Evolutionary conservation across 2,329 filamentous ascomycete species (phyloP).

Genomic region (Alternaria brassicae): DNA sequence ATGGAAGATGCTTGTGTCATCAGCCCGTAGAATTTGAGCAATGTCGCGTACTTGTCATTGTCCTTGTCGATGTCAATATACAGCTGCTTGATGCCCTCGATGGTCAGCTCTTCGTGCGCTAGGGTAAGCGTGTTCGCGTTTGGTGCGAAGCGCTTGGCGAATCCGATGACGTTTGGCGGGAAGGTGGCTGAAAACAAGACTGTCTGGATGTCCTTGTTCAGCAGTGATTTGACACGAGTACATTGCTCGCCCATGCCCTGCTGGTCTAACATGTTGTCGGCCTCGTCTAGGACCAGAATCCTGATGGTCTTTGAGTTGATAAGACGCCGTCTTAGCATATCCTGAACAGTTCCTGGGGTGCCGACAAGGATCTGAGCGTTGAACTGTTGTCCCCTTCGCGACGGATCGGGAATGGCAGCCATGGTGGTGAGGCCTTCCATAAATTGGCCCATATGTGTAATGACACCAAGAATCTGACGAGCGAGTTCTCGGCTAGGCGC

Average conservation of each 20-base stretch:
- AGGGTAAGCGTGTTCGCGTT: slow-evolving; percentile 86
- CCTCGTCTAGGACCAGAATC: slow-evolving; percentile 91
- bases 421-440: slow-evolving; percentile 76
- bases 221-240: slow-evolving; percentile 79
- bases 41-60: slow-evolving; percentile 82
- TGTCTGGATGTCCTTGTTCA: slow-evolving; percentile 79
- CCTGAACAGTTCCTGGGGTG: slow-evolving; percentile 91
- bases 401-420: slow-evolving; percentile 80
- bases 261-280: slow-evolving; percentile 98
- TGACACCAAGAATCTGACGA: slow-evolving; percentile 88
- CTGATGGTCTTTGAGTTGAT: slow-evolving; percentile 76
- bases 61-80: slow-evolving; percentile 91
- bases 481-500: slow-evolving; percentile 94
- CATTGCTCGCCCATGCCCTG: slow-evolving; percentile 96
- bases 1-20: slow-evolving; percentile 98
- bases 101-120: slow-evolving; percentile 88
- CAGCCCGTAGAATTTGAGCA: slow-evolving; percentile 92
- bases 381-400: slow-evolving; percentile 72
- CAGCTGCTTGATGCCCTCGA: slow-evolving; percentile 96
- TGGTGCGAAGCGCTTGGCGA: slow-evolving; percentile 84
- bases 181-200: slow-evolving; percentile 96
- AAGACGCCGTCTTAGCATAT: slow-evolving; percentile 78
- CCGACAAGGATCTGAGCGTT: slow-evolving; percentile 85
- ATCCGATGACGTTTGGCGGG: slow-evolving; percentile 82
- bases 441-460: slow-evolving; percentile 83